phyloP scores from a whole-genome alignment of 2,329 filamentous ascomycete genomes.

The Pestalotiopsis sp. region DNA sequence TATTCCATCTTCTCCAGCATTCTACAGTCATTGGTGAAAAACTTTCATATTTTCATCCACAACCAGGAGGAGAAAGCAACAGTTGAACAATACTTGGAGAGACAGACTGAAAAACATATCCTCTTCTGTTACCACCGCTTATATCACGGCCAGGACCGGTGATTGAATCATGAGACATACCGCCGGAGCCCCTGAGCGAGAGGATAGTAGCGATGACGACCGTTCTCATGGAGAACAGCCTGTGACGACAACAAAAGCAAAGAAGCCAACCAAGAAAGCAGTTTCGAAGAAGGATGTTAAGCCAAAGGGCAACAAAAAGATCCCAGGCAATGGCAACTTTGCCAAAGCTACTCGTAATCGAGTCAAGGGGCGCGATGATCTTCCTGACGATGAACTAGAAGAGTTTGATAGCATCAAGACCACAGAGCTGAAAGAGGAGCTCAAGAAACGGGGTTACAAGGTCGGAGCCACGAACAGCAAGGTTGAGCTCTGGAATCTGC shows the following conservation, averaged over 20 bases:
- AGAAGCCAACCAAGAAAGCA: neutral
- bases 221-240: too few relatives aligned
- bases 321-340: constrained; percentile 3
- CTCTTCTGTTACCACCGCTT: too few relatives aligned
- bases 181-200: too few relatives aligned
- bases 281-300: neutral
- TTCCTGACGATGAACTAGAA: neutral
- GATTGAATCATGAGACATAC: too few relatives aligned
- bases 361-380: neutral
- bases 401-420: neutral
- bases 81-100: too few relatives aligned
- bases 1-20: too few relatives aligned
- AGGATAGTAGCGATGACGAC: neutral
- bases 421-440: neutral
- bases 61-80: too few relatives aligned
- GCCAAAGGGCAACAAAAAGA: neutral
- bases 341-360: neutral
- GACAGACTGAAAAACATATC: too few relatives aligned
- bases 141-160: too few relatives aligned
- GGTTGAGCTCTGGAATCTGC: neutral
- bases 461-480: neutral
- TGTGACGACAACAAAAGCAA: neutral
- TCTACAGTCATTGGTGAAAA: too few relatives aligned
- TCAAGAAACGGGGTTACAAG: neutral
- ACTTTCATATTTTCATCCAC: too few relatives aligned